phyloP scores from a whole-genome alignment of 2,329 filamentous ascomycete species.

The Trematosphaeria pertusa region DNA sequence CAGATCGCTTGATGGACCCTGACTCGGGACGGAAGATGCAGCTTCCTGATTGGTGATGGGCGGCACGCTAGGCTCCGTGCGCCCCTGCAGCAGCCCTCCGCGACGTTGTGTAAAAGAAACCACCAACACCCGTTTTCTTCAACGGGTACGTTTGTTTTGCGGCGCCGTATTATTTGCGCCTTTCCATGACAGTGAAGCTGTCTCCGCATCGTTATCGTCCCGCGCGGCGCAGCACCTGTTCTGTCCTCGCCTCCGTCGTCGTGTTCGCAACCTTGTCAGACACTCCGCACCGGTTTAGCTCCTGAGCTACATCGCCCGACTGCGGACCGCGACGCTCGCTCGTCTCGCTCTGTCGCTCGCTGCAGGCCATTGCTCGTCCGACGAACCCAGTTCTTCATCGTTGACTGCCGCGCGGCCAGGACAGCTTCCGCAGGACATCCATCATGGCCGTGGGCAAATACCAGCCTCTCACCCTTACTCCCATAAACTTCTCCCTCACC shows the following conservation, averaged over 20 bases:
- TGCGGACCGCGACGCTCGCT: slow-evolving; percentile 14
- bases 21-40: slow-evolving; percentile 9
- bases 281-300: slow-evolving; percentile 35
- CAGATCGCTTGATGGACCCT: slow-evolving; percentile 5
- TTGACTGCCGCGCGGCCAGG: slow-evolving; percentile 11
- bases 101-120: slow-evolving; percentile 15
- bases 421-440: slow-evolving; percentile 2
- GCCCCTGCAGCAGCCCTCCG: slow-evolving; percentile 10
- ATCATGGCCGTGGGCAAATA: slow-evolving; percentile 41
- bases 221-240: slow-evolving; percentile 1
- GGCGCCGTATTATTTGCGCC: background rate
- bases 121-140: slow-evolving; percentile 9
- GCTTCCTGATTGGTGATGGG: slow-evolving; percentile 15
- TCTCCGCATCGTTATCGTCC: background rate
- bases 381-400: slow-evolving; percentile 12
- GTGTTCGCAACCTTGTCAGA: slow-evolving; percentile 8
- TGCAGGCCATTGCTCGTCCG: slow-evolving; percentile 24
- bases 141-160: slow-evolving; percentile 9
- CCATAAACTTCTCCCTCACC: slow-evolving; percentile 52
- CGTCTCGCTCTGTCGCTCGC: slow-evolving; percentile 17
- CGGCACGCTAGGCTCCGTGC: slow-evolving; percentile 11
- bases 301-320: slow-evolving; percentile 32
- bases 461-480: slow-evolving; percentile 46
- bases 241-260: background rate
- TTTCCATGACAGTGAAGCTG: background rate